Percentiles rank a stretch among this genome's conserved stretches.
Conservation (phyloP, 2,329 filamentous ascomycete species). For the Ciborinia camelliae region DNA sequence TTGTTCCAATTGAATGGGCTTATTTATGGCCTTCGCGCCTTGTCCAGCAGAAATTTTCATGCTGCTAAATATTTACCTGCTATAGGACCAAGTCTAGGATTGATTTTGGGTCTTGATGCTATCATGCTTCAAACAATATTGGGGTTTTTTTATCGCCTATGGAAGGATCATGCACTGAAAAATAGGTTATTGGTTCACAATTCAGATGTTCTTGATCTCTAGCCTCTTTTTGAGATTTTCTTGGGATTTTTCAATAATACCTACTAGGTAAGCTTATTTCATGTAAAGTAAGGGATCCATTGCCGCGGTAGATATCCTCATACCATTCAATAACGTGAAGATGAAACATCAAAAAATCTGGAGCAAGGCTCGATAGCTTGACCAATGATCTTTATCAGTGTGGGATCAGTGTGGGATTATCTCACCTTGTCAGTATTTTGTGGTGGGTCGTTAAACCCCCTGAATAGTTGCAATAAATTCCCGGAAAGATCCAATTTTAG, state of each 20-base stretch:
- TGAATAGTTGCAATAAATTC: conserved; percentile 4
- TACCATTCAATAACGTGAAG: background rate
- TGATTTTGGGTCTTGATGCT: background rate
- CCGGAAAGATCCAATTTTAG: conserved; percentile 11
- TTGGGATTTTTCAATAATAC: background rate
- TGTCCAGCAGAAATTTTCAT: background rate
- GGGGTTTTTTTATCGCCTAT: background rate
- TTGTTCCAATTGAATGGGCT: conserved; percentile 1
- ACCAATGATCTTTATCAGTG: background rate
- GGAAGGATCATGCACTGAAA: background rate
- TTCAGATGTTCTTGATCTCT: background rate
- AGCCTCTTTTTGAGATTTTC: background rate
- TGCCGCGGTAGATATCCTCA: background rate
- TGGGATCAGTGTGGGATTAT: conserved; percentile 2
- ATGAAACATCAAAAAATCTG: background rate
- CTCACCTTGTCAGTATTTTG: background rate
- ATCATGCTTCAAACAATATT: background rate
- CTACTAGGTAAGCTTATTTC: background rate
- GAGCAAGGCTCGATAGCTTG: conserved; percentile 8
- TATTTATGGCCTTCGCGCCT: background rate
- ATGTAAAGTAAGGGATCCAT: background rate
- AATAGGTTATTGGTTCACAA: background rate
- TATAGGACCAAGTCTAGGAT: background rate
- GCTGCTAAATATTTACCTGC: background rate
- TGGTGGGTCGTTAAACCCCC: background rate